Evolutionary conservation across 1,284 basidiomycete genomes (phyloP).

Genomic region (Phellopilus nigrolimitatus): DNA sequence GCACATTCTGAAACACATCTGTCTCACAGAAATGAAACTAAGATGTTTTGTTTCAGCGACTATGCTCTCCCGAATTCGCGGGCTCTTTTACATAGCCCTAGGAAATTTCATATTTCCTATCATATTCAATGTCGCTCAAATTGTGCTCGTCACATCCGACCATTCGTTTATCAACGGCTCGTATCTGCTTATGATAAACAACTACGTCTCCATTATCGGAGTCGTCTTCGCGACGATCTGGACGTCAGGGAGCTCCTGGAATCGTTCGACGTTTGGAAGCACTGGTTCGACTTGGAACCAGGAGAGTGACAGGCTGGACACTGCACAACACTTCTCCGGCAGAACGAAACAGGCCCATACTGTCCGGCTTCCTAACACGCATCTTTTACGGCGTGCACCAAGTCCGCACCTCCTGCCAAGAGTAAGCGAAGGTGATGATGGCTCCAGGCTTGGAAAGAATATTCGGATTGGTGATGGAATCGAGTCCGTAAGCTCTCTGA

Average conservation of each 20-base stretch:
- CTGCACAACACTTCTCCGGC: too few species aligned
- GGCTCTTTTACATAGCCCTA: conserved; percentile 30
- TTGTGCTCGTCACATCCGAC: conserved; percentile 28
- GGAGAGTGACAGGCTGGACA: too few species aligned
- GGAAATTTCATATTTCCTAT: conserved; percentile 34
- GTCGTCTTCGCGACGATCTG: conserved; percentile 37
- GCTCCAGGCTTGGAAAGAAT: too few species aligned
- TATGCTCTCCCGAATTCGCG: conserved; percentile 24
- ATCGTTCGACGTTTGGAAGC: neutral
- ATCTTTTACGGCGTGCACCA: too few species aligned
- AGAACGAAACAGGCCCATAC: too few species aligned
- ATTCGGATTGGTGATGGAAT: too few species aligned
- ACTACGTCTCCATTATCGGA: conserved; percentile 34
- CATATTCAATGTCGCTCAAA: conserved; percentile 28
- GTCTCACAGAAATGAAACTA: neutral
- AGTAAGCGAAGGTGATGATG: too few species aligned
- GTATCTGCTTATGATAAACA: conserved; percentile 27
- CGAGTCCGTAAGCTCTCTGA: too few species aligned
- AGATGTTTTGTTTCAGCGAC: conserved; percentile 16
- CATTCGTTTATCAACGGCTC: conserved; percentile 22
- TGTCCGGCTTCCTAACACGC: too few species aligned
- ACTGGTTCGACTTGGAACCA: conserved; percentile 8
- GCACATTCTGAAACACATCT: too few species aligned
- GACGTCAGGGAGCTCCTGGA: conserved; percentile 22
- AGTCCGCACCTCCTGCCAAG: too few species aligned